phyloP scores from a whole-genome alignment of 208 protist species.

The Porcisia hertigi region DNA sequence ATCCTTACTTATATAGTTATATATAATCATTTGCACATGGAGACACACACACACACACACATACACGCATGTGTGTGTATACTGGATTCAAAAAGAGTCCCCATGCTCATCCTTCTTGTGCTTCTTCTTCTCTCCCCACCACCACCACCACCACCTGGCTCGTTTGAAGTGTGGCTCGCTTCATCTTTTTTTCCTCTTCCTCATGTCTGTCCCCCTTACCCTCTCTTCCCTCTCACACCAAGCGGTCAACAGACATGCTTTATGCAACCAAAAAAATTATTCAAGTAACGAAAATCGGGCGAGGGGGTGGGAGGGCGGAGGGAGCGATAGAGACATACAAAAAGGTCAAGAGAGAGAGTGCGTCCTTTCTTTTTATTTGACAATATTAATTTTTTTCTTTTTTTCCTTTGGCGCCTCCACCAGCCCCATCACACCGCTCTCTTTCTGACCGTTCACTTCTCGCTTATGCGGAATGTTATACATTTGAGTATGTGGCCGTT shows the following conservation, averaged over 20 bases:
- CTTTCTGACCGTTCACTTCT: neutral
- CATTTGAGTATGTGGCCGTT: neutral
- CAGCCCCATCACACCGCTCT: too few species aligned
- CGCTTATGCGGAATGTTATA: conserved; percentile 1
- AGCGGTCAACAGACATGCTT: neutral
- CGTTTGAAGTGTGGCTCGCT: neutral
- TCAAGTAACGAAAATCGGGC: neutral
- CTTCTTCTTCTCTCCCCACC: neutral
- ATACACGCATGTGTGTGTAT: neutral
- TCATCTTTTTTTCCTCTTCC: conserved; percentile 4
- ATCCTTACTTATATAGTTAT: neutral
- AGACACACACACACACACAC: neutral
- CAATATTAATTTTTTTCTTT: neutral
- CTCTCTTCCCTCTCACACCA: neutral
- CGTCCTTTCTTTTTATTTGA: neutral
- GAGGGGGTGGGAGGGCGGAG: too few species aligned
- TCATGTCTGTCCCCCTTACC: neutral
- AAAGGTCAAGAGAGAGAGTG: neutral
- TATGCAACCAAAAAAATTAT: neutral
- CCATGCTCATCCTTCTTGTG: neutral
- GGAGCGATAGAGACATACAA: neutral
- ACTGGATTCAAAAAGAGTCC: neutral
- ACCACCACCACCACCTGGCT: neutral
- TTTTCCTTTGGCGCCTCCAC: neutral
- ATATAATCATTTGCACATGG: neutral